Conservation (phyloP, 805 yeast genomes). For the Saturnispora hagleri region DNA sequence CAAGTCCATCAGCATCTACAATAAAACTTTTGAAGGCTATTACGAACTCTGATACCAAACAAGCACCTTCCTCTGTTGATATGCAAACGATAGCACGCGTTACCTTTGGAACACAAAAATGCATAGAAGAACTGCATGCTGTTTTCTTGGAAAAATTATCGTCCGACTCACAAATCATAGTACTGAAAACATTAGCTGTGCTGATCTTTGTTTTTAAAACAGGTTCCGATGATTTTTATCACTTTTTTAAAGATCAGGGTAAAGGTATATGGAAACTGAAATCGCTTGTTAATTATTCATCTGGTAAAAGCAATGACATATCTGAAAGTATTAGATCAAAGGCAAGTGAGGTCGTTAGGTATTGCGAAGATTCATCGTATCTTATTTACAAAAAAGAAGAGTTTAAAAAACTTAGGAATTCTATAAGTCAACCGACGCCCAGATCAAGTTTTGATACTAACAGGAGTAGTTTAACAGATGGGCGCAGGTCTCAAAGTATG, state of each 20-base stretch:
- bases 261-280: constrained; percentile 6
- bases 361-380: constrained; percentile 2
- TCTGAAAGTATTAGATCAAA: constrained; percentile 1
- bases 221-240: constrained; percentile 5
- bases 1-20: not conserved
- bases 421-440: constrained; percentile 6
- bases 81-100: constrained; percentile 6
- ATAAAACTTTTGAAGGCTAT: constrained; percentile 1
- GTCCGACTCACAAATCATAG: not conserved
- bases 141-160: not conserved
- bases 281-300: constrained; percentile 1
- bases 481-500: constrained; percentile 1
- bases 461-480: not conserved
- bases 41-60: not conserved
- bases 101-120: not conserved
- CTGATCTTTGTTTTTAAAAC: constrained; percentile 6
- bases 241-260: not conserved
- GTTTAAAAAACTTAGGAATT: constrained; percentile 2
- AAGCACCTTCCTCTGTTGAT: constrained; percentile 5
- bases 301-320: not conserved
- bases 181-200: constrained; percentile 4
- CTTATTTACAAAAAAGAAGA: constrained; percentile 1
- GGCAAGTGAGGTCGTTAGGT: not conserved
- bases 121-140: not conserved
- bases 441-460: constrained; percentile 6